Percentiles rank a stretch among this genome's conserved stretches.
Evolutionary conservation across 2,329 filamentous ascomycete genomes (phyloP).

Genomic region (Neonectria coccinea): DNA sequence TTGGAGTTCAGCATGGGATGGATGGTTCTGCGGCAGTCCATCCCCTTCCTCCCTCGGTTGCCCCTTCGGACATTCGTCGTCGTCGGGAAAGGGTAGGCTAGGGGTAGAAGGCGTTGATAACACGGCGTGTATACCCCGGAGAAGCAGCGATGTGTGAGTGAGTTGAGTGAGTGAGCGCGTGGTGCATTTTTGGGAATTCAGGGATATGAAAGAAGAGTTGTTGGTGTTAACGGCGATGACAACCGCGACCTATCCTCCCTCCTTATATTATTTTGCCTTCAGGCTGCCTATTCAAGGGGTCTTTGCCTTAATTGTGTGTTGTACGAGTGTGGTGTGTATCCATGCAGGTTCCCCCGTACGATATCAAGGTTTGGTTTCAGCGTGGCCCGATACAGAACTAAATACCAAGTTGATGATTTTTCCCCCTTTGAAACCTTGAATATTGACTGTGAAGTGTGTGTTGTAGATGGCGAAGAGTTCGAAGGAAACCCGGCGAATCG

Average conservation of each 20-base stretch:
- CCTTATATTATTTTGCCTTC: background rate
- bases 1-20: constrained; percentile 24
- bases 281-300: background rate
- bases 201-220: background rate
- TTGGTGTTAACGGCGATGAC: background rate
- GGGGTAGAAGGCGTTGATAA: constrained; percentile 6
- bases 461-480: too few species aligned
- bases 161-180: background rate
- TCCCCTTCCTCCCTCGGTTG: constrained; percentile 2
- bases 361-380: background rate
- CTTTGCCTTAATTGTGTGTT: constrained; percentile 5
- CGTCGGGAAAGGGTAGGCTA: constrained; percentile 3
- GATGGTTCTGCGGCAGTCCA: constrained; percentile 9
- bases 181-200: background rate
- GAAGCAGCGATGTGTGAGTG: constrained; percentile 14
- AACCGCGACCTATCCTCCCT: background rate
- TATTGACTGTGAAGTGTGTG: too few species aligned
- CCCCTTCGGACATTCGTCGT: background rate
- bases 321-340: constrained; percentile 24
- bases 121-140: constrained; percentile 18
- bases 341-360: constrained; percentile 13
- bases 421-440: background rate
- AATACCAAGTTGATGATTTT: background rate
- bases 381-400: background rate
- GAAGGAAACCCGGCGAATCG: background rate